A percentile compares a stretch with the other conserved stretches of the same genome.
Conservation (phyloP, 2,329 filamentous ascomycete species). For the Penicillium digitatum region DNA sequence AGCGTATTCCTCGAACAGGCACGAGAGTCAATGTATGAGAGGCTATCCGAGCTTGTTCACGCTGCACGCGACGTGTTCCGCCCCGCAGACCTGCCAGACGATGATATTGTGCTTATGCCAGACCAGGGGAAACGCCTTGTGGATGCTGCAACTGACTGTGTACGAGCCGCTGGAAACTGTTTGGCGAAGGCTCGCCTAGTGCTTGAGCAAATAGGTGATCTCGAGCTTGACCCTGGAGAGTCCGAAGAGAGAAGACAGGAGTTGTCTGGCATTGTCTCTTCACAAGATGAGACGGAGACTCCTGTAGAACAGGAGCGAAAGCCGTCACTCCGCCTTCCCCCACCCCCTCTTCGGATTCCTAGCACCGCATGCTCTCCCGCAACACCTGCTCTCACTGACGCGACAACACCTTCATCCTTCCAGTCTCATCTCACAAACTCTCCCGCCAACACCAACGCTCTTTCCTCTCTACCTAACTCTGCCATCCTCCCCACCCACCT, state of each 20-base stretch:
- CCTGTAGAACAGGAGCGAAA: constrained; percentile 24
- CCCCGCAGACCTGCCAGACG: constrained; percentile 62
- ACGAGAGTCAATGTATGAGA: constrained; percentile 71
- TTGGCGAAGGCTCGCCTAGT: constrained; percentile 80
- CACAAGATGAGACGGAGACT: constrained; percentile 19
- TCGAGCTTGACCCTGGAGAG: constrained; percentile 67
- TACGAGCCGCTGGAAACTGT: constrained; percentile 86
- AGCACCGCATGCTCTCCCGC: constrained; percentile 31
- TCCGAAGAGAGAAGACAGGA: constrained; percentile 22
- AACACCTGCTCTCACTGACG: constrained; percentile 37
- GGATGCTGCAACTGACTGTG: constrained; percentile 76
- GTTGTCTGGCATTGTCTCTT: constrained; percentile 12
- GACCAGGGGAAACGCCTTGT: constrained; percentile 73
- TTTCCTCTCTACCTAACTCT: constrained; percentile 28
- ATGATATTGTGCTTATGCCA: constrained; percentile 73
- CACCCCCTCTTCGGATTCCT: constrained; percentile 47
- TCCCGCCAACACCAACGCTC: constrained; percentile 29
- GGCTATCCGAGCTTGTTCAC: constrained; percentile 73
- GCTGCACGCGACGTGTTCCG: constrained; percentile 76
- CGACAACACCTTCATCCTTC: constrained; percentile 40
- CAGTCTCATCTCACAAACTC: constrained; percentile 41
- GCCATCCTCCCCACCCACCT: constrained; percentile 26
- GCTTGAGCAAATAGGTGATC: constrained; percentile 85
- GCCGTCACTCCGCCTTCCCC: constrained; percentile 41
- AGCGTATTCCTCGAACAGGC: constrained; percentile 64